Conservation (phyloP, 176 grass and related monocot species). For the Lolium rigidum region DNA sequence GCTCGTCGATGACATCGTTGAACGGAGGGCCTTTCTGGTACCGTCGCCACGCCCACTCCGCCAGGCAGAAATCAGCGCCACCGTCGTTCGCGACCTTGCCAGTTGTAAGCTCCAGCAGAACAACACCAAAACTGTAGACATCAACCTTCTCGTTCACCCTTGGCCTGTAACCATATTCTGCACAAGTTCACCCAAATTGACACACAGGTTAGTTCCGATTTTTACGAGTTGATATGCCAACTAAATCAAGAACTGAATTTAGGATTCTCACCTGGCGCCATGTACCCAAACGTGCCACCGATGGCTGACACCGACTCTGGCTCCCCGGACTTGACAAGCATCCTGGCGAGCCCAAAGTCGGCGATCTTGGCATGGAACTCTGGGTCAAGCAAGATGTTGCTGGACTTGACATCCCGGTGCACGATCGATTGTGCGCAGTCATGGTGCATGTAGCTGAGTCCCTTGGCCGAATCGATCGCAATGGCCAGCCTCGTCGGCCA, state of each 20-base stretch:
- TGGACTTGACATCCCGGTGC: constrained; percentile 90
- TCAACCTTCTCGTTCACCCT: constrained; percentile 89
- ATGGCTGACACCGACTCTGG: constrained; percentile 64
- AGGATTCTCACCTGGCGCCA: constrained; percentile 68
- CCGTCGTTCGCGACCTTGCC: constrained; percentile 60
- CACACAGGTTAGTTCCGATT: not conserved
- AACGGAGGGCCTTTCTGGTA: constrained; percentile 50
- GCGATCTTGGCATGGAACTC: constrained; percentile 74
- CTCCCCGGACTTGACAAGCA: constrained; percentile 65
- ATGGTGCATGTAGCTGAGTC: constrained; percentile 89
- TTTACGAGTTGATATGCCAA: not conserved
- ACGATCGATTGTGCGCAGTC: constrained; percentile 61
- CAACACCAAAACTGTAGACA: constrained; percentile 89
- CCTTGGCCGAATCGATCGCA: constrained; percentile 61
- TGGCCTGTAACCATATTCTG: constrained; percentile 67
- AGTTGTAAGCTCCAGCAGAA: constrained; percentile 72
- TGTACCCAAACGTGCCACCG: constrained; percentile 82
- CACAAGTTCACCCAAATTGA: not conserved
- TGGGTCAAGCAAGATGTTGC: constrained; percentile 79
- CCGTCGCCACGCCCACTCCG: constrained; percentile 74
- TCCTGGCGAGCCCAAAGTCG: constrained; percentile 80
- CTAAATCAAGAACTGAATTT: not conserved
- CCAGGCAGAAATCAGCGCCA: constrained; percentile 57
- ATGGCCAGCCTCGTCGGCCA: constrained; percentile 72
- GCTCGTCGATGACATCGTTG: constrained; percentile 44